Base-by-base conservation (phyloP, 2,329 filamentous ascomycete species). In the Capronia americana region DNA sequence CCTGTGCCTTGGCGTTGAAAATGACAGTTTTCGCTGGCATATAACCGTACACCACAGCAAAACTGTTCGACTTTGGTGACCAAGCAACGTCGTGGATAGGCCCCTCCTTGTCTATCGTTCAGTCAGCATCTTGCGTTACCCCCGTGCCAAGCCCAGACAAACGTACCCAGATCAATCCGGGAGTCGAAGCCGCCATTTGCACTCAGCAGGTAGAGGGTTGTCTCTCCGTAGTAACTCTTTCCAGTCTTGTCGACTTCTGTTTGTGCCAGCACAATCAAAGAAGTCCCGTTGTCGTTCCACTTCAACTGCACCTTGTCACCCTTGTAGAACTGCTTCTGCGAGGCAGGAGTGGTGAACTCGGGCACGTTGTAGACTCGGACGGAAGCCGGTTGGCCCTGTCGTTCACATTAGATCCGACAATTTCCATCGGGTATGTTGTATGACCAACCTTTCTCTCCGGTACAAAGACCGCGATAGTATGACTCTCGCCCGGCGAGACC, bases 1-100 rank as follows among this genome's bases (percentile, higher is more conserved):
- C 85, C 66, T 93, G 86, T 69, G 92, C 95, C 70, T 92, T 90
- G 74, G 90, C 87, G 79, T 97, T 97, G 87, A 98, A 99, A 73
- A 99, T 95, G 72, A 94, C 97, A 3, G 94, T 95, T 85, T 98
- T 98, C 63, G 95, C 92, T n/a, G 95, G 95, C 93, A 97, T 98
- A 80, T 92, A 98, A 68, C 95, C 95, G 77, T 99, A 99, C 17
- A 97, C 90, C 34, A 99, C 95, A 76, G 93, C 94, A 75, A 99
- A 99, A 79, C 98, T 94, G 82, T 93, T 96, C 73, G 93, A 96
- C 80, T 95, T 98, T 56, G 95, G 93, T 54, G 93, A 97, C 95
- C 95, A 99, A n/a, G 91, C 88, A 51, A 99, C 94, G 77, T 99
- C 95, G 79, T 98, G 94, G 74, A 98, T 97, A 4, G 95, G 95